Evolutionary conservation across 2,329 filamentous ascomycete genomes (phyloP).

Genomic region (Xylaria sp.): DNA sequence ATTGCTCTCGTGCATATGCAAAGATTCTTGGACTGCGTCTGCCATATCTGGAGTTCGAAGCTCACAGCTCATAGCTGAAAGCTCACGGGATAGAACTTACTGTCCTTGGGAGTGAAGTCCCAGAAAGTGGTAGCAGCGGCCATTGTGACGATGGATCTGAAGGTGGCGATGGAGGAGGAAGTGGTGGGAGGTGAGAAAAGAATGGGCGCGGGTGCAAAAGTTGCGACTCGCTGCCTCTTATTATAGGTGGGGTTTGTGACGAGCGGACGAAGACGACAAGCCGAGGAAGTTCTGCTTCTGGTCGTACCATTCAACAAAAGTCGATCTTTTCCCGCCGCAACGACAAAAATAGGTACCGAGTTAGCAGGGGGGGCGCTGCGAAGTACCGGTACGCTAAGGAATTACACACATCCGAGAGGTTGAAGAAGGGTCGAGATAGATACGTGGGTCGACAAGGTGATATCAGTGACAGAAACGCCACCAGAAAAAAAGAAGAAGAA

Average conservation of each 20-base stretch:
- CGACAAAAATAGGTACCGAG: constrained; percentile 18
- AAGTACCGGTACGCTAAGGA: not conserved
- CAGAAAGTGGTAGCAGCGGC: constrained; percentile 67
- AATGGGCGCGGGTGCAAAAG: constrained; percentile 4
- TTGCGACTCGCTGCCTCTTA: constrained; percentile 14
- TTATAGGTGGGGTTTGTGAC: constrained; percentile 21
- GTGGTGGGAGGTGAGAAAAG: constrained; percentile 16
- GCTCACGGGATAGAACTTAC: constrained; percentile 44
- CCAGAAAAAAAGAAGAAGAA: not conserved
- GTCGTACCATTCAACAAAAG: constrained; percentile 9
- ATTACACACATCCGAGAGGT: not conserved
- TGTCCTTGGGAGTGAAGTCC: constrained; percentile 79
- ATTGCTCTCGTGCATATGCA: not conserved
- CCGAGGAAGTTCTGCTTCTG: constrained; percentile 18
- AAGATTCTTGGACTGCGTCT: not conserved
- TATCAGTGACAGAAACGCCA: not conserved
- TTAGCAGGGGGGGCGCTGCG: constrained; percentile 13
- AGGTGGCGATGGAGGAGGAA: constrained; percentile 13
- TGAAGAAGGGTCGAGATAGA: not conserved
- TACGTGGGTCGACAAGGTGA: not conserved
- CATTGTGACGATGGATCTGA: constrained; percentile 42
- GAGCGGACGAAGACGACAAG: constrained; percentile 17
- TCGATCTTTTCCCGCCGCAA: constrained; percentile 16
- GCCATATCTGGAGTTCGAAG: not conserved
- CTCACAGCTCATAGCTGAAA: not conserved